phyloP scores from a whole-genome alignment of 176 grass and related monocot genomes.

The Hordeum marinum region DNA sequence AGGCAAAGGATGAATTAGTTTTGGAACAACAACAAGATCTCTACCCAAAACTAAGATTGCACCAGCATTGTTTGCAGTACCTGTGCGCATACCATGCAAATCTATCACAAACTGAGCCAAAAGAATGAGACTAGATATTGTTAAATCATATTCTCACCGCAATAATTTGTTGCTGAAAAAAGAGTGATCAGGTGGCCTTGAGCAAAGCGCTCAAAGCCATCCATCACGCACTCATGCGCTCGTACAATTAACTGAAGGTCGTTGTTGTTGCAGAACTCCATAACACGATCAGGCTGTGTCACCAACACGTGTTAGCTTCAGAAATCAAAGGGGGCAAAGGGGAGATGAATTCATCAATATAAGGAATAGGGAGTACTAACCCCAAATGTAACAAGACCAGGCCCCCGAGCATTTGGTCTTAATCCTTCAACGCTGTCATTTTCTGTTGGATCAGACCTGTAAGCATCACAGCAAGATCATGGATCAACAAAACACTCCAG shows the following conservation, averaged over 20 bases:
- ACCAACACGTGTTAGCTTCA: conserved; percentile 29
- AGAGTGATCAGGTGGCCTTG: conserved; percentile 99
- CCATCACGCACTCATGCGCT: conserved; percentile 98
- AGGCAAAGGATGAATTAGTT: conserved; percentile 98
- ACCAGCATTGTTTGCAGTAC: conserved; percentile 99
- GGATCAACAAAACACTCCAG: conserved; percentile 9
- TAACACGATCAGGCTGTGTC: conserved; percentile 93
- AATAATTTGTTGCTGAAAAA: conserved; percentile 99
- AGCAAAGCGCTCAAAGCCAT: conserved; percentile 99
- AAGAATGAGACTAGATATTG: neutral
- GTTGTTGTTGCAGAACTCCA: conserved; percentile 99
- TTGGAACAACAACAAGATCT: conserved; percentile 98
- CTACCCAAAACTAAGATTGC: conserved; percentile 97
- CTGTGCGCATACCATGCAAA: conserved; percentile 41
- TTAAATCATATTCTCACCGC: conserved; percentile 47
- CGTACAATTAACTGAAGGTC: conserved; percentile 97
- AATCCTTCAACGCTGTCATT: conserved; percentile 97
- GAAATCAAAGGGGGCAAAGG: neutral
- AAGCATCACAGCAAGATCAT: conserved; percentile 27
- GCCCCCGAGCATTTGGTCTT: conserved; percentile 91
- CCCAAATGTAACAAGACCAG: conserved; percentile 99
- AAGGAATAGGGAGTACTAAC: conserved; percentile 42
- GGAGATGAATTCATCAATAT: neutral
- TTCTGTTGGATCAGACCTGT: conserved; percentile 99
- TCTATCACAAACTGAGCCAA: neutral